These are phyloP conservation scores for Peniophora sp. DNA, from an alignment of 1,284 basidiomycete genomes.

Conservation along the genomic window DNA sequence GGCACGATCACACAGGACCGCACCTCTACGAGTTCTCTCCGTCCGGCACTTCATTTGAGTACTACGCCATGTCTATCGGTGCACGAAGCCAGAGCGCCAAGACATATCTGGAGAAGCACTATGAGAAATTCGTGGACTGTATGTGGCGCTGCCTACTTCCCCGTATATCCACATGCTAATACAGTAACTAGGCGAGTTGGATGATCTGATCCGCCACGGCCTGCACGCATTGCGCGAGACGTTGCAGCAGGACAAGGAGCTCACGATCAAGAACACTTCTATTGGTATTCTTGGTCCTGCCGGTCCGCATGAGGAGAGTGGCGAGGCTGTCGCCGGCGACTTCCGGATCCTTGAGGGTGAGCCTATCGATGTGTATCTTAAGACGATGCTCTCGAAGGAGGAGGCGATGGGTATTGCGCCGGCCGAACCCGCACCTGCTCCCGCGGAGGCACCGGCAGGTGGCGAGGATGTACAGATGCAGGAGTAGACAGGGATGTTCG, in stretches of 20 bases:
- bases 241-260: conserved; percentile 94
- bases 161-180: conserved; percentile 3
- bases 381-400: conserved; percentile 65
- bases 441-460: conserved; percentile 27
- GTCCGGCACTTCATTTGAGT: conserved; percentile 96
- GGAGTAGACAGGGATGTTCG: conserved; percentile 28
- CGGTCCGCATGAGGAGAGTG: conserved; percentile 46
- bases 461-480: conserved; percentile 76
- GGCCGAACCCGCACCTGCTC: conserved; percentile 22
- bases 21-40: conserved; percentile 99
- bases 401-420: conserved; percentile 17
- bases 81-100: conserved; percentile 97
- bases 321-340: conserved; percentile 34
- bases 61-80: conserved; percentile 98
- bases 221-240: conserved; percentile 91
- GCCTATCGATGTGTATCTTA: conserved; percentile 60
- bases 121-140: conserved; percentile 82
- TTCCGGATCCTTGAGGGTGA: conserved; percentile 83
- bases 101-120: conserved; percentile 96
- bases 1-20: conserved; percentile 90
- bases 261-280: conserved; percentile 87
- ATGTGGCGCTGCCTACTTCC: conserved; percentile 22
- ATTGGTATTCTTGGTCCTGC: conserved; percentile 82
- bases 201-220: conserved; percentile 86
- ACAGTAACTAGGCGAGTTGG: conserved; percentile 55